Conservation (phyloP, 2,329 filamentous ascomycete genomes). For the Xylaria hypoxylon region DNA sequence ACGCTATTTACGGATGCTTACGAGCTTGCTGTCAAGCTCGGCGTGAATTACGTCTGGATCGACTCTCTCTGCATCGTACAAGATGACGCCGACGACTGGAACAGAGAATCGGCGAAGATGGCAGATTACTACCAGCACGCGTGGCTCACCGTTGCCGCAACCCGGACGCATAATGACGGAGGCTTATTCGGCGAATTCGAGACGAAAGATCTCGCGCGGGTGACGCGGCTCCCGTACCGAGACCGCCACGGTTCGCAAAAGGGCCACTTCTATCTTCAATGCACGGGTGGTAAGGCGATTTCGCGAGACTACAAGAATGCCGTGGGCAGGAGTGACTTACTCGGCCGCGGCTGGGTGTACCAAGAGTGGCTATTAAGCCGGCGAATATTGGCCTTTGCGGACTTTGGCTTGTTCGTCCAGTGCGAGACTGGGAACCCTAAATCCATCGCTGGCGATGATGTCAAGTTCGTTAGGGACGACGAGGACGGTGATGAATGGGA, state of each 20-base stretch:
- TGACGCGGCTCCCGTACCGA: slow-evolving; percentile 19
- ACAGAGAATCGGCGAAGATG: slow-evolving; percentile 28
- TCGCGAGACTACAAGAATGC: slow-evolving; percentile 25
- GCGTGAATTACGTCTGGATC: slow-evolving; percentile 23
- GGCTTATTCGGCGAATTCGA: slow-evolving; percentile 18
- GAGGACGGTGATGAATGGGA: slow-evolving; percentile 19
- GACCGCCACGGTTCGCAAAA: slow-evolving; percentile 20
- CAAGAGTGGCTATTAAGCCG: slow-evolving; percentile 34
- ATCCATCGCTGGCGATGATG: slow-evolving; percentile 5
- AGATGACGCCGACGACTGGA: slow-evolving; percentile 28
- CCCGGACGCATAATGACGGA: slow-evolving; percentile 4
- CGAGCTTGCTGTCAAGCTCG: slow-evolving; percentile 19
- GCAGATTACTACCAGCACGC: slow-evolving; percentile 34
- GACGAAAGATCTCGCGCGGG: slow-evolving; percentile 5
- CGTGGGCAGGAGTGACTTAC: slow-evolving; percentile 22
- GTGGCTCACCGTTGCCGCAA: slow-evolving; percentile 28
- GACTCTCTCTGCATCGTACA: slow-evolving; percentile 22
- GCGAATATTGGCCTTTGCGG: slow-evolving; percentile 28
- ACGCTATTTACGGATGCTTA: slow-evolving; percentile 22
- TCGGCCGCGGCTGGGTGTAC: slow-evolving; percentile 31
- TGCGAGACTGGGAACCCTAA: slow-evolving; percentile 20
- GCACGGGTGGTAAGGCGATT: slow-evolving; percentile 3
- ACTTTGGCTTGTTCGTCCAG: slow-evolving; percentile 23
- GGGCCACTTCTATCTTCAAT: slow-evolving; percentile 31
- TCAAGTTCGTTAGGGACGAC: slow-evolving; percentile 7